Percentiles rank a stretch among this genome's conserved stretches.
Evolutionary conservation across 495 filamentous ascomycete genomes (phyloP).

Genomic region (Aspergillus sparsus): DNA sequence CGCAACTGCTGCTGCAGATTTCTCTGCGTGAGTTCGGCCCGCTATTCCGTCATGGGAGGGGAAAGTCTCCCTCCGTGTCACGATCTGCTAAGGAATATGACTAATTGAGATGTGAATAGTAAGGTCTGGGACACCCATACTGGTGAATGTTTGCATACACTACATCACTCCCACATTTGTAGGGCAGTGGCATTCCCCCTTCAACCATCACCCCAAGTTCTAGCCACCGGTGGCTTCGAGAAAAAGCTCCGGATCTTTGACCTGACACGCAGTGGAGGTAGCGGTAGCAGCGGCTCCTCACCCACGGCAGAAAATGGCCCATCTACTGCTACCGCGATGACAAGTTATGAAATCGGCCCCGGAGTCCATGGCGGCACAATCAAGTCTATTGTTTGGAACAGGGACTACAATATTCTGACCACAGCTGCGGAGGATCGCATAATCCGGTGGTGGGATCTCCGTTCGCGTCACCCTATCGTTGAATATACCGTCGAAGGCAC

Average conservation of each 20-base stretch:
- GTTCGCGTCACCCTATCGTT: constrained; percentile 66
- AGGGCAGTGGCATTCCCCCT: constrained; percentile 87
- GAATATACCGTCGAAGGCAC: constrained; percentile 75
- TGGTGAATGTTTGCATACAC: constrained; percentile 83
- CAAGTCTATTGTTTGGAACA: constrained; percentile 91
- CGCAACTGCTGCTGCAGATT: constrained; percentile 92
- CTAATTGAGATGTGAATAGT: constrained; percentile 41
- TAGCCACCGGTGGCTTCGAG: constrained; percentile 92
- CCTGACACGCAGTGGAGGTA: constrained; percentile 52
- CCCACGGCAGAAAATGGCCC: constrained; percentile 40
- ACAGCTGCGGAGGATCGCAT: constrained; percentile 89
- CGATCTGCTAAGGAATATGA: neutral
- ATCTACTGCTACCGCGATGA: constrained; percentile 41
- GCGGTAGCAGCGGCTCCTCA: constrained; percentile 43
- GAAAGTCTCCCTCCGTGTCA: constrained; percentile 1
- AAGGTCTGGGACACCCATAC: constrained; percentile 97
- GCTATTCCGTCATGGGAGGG: neutral
- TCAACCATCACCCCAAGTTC: constrained; percentile 68
- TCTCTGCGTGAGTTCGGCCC: constrained; percentile 71
- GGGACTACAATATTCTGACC: constrained; percentile 80
- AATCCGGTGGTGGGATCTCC: constrained; percentile 92
- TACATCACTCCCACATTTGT: constrained; percentile 92
- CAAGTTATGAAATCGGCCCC: constrained; percentile 81
- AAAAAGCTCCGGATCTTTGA: constrained; percentile 97
- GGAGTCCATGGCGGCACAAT: constrained; percentile 83